phyloP scores from a whole-genome alignment of 805 yeast genomes.

The Candida ovalis region DNA sequence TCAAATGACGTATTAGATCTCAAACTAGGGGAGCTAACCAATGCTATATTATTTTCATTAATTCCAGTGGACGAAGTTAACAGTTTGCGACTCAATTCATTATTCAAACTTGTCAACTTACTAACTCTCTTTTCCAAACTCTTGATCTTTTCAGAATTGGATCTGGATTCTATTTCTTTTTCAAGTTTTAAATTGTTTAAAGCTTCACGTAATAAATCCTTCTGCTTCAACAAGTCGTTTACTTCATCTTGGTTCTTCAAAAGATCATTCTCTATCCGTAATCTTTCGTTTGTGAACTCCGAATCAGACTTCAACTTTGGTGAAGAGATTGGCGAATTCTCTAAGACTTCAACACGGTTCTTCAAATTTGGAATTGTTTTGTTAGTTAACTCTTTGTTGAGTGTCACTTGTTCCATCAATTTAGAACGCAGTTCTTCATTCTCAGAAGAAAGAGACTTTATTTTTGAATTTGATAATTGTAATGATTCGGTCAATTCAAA shows the following conservation, averaged over 20 bases:
- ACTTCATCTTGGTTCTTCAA: conserved; percentile 27
- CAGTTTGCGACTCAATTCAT: conserved; percentile 10
- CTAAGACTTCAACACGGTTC: conserved; percentile 36
- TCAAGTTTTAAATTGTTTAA: conserved; percentile 26
- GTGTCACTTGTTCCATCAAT: conserved; percentile 36
- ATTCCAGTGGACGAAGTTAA: neutral
- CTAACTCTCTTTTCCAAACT: conserved; percentile 20
- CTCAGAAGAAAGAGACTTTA: conserved; percentile 36
- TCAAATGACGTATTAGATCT: conserved; percentile 16
- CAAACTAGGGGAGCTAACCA: conserved; percentile 12
- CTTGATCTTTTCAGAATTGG: conserved; percentile 23
- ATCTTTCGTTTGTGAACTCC: conserved; percentile 22
- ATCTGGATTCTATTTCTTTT: conserved; percentile 24
- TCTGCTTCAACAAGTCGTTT: conserved; percentile 25
- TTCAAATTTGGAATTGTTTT: conserved; percentile 44
- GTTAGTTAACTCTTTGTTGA: conserved; percentile 40
- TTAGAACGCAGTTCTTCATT: conserved; percentile 36
- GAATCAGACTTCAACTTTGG: conserved; percentile 3
- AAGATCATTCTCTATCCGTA: conserved; percentile 30
- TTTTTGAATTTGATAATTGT: conserved; percentile 43
- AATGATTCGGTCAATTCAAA: conserved; percentile 45
- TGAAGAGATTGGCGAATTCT: conserved; percentile 16
- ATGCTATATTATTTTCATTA: neutral
- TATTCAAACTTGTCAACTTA: conserved; percentile 14
- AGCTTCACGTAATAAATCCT: conserved; percentile 30